Evolutionary conservation across 2,329 filamentous ascomycete genomes (phyloP), one percentile per base, ranked within the genome.

Genomic region (Fusarium illudens): DNA sequence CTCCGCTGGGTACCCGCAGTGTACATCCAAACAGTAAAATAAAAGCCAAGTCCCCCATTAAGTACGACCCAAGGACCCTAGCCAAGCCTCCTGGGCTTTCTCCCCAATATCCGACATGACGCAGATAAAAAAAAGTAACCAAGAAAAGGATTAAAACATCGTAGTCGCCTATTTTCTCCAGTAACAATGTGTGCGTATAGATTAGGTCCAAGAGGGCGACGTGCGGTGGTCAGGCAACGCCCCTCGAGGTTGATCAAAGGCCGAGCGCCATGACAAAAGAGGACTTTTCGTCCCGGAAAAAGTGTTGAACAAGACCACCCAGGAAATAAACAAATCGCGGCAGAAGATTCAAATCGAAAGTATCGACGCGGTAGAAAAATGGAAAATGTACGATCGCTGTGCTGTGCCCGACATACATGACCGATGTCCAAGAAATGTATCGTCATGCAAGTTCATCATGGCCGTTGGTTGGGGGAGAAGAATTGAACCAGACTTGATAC

Each of bases 351-450:
- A 70, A 75, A 71, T 69, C 64, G 46, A 73, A 67, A 71, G 56
- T 67, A 66, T 71, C 63, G 59, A 74, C 68, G 65, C 66, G 63
- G 56, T 62, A 69, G 58, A 70, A 67, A 67, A 64, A 72, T 68
- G 71, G 75, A 80, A 76, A 71, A 71, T 78, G 74, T 78, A 82
- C 79, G 81, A 85, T 85, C 84, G 84, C 82, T 86, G 85, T 87
- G 81, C 85, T 86, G 85, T 87, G 81, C 86, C 84, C 83, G 85
- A 87, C 85, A 85, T 78, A 83, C 83, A 86, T 82, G 83, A 86
- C 83, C 83, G 82, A 83, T 79, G 80, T 79, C 79, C 77, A 81
- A 79, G 74, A 78, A 78, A 80, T 77, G 77, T 81, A 83, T 86
- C 82, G 83, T 86, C 84, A 86, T 87, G 84, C 81, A 84, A 78